phyloP scores from a whole-genome alignment of 805 yeast species.

The Nakazawaea populi region DNA sequence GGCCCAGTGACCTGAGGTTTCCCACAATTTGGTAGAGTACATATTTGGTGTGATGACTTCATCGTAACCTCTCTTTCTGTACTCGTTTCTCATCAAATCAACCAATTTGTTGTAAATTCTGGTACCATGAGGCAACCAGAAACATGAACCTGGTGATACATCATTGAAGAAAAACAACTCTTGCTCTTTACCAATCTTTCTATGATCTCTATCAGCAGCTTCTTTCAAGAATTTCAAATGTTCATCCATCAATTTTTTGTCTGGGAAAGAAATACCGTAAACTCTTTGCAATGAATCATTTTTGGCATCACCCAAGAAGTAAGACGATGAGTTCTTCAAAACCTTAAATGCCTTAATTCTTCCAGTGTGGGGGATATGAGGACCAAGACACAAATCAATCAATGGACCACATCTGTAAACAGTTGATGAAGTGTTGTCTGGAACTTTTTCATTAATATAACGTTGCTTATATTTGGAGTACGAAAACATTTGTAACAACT shows the following conservation, averaged over 20 bases:
- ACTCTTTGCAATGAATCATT: constrained; percentile 96
- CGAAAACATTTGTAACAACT: constrained; percentile 84
- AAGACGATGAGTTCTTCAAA: constrained; percentile 92
- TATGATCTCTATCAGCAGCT: constrained; percentile 93
- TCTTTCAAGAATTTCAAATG: constrained; percentile 92
- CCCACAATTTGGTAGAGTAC: constrained; percentile 97
- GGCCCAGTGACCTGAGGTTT: constrained; percentile 98
- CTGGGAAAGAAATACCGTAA: constrained; percentile 98
- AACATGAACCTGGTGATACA: constrained; percentile 95
- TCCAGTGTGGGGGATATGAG: constrained; percentile 97
- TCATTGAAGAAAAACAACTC: constrained; percentile 94
- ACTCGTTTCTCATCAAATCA: constrained; percentile 75
- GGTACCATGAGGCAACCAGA: constrained; percentile 99
- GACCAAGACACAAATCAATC: constrained; percentile 96
- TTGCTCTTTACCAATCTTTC: constrained; percentile 95
- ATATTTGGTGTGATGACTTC: constrained; percentile 99
- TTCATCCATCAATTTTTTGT: constrained; percentile 91
- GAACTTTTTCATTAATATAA: constrained; percentile 80
- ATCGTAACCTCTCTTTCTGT: constrained; percentile 90
- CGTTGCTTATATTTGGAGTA: constrained; percentile 95
- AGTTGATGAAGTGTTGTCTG: constrained; percentile 93
- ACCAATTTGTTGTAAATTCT: constrained; percentile 89
- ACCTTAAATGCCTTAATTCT: constrained; percentile 91
- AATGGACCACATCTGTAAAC: constrained; percentile 97
- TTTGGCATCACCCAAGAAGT: constrained; percentile 87